Evolutionary conservation across 1,139 yeast species (phyloP).

Genomic region (Saccharomyces hybrid): DNA sequence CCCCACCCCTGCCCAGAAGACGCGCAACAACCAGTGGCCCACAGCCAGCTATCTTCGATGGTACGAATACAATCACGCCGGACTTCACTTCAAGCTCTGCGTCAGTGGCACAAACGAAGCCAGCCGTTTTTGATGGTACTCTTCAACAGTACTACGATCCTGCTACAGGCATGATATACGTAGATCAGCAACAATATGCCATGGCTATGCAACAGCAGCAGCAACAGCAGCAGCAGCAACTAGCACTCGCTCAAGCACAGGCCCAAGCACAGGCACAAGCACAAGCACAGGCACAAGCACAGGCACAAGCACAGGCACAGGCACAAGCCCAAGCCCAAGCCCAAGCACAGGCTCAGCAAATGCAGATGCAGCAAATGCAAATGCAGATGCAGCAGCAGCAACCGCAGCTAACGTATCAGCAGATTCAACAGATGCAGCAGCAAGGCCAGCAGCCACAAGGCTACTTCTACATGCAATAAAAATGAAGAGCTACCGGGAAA

Average conservation of each 20-base stretch:
- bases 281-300: slow-evolving; percentile 18
- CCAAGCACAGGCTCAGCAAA: slow-evolving; percentile 31
- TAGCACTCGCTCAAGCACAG: slow-evolving; percentile 13
- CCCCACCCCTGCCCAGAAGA: slow-evolving; percentile 20
- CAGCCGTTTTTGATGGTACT: slow-evolving; percentile 24
- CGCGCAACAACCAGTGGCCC: slow-evolving; percentile 17
- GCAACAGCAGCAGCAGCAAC: slow-evolving; percentile 15
- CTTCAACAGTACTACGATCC: slow-evolving; percentile 31
- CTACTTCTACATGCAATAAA: background rate
- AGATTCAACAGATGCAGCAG: slow-evolving; percentile 15
- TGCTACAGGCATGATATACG: slow-evolving; percentile 27
- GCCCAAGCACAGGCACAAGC: slow-evolving; percentile 5
- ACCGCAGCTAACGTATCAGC: slow-evolving; percentile 11
- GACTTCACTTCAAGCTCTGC: slow-evolving; percentile 1
- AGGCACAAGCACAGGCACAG: slow-evolving; percentile 21
- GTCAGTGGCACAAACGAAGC: slow-evolving; percentile 7
- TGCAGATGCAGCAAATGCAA: slow-evolving; percentile 26
- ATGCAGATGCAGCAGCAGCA: slow-evolving; percentile 15
- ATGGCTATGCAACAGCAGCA: slow-evolving; percentile 16
- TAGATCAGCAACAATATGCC: slow-evolving; percentile 24
- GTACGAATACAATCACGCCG: slow-evolving; percentile 11
- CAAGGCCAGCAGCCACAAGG: slow-evolving; percentile 10
- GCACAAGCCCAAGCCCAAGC: slow-evolving; percentile 12
- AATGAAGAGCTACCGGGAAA: background rate
- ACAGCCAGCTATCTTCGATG: slow-evolving; percentile 31